Conservation (phyloP, 1,284 basidiomycete genomes). For the Neotropicomus parvogracilis region DNA sequence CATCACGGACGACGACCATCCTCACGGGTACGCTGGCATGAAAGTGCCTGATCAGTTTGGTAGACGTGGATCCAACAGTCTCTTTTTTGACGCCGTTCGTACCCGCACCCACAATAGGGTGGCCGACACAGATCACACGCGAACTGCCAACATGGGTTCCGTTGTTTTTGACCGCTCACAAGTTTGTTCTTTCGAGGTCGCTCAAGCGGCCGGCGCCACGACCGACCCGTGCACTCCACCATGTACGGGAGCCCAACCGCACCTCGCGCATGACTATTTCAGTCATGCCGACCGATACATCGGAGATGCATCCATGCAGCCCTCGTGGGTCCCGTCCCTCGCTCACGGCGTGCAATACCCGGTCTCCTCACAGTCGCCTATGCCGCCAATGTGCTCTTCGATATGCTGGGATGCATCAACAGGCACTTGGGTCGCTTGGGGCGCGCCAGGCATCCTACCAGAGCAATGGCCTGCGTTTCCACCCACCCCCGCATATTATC, state of each 20-base stretch:
- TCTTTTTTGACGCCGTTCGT: slow-evolving; percentile 32
- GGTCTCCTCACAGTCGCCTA: slow-evolving; percentile 28
- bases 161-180: slow-evolving; percentile 26
- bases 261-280: slow-evolving; percentile 28
- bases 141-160: slow-evolving; percentile 21
- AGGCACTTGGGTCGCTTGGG: slow-evolving; percentile 32
- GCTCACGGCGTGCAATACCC: slow-evolving; percentile 31
- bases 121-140: slow-evolving; percentile 24
- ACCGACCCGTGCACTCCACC: slow-evolving; percentile 28
- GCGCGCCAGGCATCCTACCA: slow-evolving; percentile 23
- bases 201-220: slow-evolving; percentile 25
- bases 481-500: slow-evolving; percentile 29
- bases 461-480: slow-evolving; percentile 33
- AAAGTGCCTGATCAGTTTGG: slow-evolving; percentile 26
- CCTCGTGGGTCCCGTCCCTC: slow-evolving; percentile 31
- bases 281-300: slow-evolving; percentile 23
- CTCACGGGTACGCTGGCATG: slow-evolving; percentile 10
- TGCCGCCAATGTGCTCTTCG: slow-evolving; percentile 29
- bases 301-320: slow-evolving; percentile 23
- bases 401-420: slow-evolving; percentile 32
- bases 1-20: slow-evolving; percentile 19
- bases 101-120: slow-evolving; percentile 28
- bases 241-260: slow-evolving; percentile 26
- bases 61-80: slow-evolving; percentile 33
- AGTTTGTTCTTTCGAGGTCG: slow-evolving; percentile 19